Percentiles rank a stretch among this genome's conserved stretches.
Conservation (phyloP, 2,329 filamentous ascomycete genomes). For the Purpureocillium lavendulum region DNA sequence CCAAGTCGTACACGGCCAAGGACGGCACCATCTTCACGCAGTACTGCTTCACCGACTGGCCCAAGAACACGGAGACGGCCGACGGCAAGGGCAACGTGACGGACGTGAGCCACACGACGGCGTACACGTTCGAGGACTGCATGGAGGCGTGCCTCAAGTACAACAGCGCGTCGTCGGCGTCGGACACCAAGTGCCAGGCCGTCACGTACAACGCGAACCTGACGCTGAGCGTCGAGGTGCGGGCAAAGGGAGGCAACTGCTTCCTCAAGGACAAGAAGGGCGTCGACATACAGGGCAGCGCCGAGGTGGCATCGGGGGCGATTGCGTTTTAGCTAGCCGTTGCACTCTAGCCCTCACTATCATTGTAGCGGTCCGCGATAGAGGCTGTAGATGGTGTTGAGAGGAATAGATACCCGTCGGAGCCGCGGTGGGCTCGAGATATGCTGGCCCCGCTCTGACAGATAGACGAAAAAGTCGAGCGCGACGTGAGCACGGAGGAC, state of each 20-base stretch:
- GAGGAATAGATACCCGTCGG: no score
- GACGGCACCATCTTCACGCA: conserved; percentile 6
- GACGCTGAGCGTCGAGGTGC: conserved; percentile 7
- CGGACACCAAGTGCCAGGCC: conserved; percentile 5
- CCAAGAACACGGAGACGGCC: background rate
- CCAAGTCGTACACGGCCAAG: conserved; percentile 5
- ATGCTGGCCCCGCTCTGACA: no score
- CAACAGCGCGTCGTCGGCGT: conserved; percentile 1
- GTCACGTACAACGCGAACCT: conserved; percentile 12
- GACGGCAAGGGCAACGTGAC: conserved; percentile 9
- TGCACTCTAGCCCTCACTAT: no score
- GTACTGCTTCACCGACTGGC: conserved; percentile 15
- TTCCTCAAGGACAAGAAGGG: conserved; percentile 12
- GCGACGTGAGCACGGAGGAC: no score
- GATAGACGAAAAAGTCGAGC: no score
- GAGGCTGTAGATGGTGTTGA: no score
- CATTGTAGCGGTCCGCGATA: no score
- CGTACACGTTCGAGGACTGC: conserved; percentile 13
- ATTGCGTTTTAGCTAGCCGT: no score
- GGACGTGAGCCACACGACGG: conserved; percentile 6
- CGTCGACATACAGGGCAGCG: background rate
- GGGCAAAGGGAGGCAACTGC: conserved; percentile 9
- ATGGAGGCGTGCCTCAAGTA: conserved; percentile 10
- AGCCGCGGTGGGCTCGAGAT: no score
- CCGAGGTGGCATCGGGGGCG: no score